Percentiles rank a stretch among this genome's conserved stretches.
phyloP scores from a whole-genome alignment of 2,329 filamentous ascomycete genomes.

The Ophiostoma himal-ulmi region DNA sequence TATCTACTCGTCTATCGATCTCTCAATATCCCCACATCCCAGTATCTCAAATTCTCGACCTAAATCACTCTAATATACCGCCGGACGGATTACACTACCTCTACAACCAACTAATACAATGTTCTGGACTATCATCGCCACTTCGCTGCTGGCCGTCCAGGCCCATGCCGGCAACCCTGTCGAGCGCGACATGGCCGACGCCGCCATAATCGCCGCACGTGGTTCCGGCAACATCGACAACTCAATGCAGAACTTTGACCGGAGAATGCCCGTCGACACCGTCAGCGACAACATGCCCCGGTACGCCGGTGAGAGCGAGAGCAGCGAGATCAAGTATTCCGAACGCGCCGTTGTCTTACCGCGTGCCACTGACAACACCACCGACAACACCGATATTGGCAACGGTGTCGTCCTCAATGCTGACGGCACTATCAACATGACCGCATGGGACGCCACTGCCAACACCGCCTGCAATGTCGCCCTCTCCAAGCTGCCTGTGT shows the following conservation, averaged over 20 bases:
- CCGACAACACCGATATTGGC: slow-evolving; percentile 7
- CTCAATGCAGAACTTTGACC: slow-evolving; percentile 27
- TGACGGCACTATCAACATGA: slow-evolving; percentile 47
- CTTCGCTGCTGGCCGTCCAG: slow-evolving; percentile 35
- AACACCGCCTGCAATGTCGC: slow-evolving; percentile 53
- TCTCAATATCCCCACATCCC: slow-evolving; percentile 6
- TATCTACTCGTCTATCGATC: background rate
- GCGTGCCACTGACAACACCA: slow-evolving; percentile 17
- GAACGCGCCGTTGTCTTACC: slow-evolving; percentile 25
- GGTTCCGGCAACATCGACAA: slow-evolving; percentile 20
- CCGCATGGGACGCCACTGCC: slow-evolving; percentile 52
- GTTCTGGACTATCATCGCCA: slow-evolving; percentile 35
- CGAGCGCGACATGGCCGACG: slow-evolving; percentile 27
- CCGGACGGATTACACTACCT: slow-evolving; percentile 24
- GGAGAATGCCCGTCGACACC: slow-evolving; percentile 27
- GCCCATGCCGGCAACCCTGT: slow-evolving; percentile 34
- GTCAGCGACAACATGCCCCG: slow-evolving; percentile 25
- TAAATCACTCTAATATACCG: slow-evolving; percentile 17
- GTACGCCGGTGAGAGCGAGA: background rate
- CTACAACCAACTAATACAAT: slow-evolving; percentile 29
- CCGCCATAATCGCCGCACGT: slow-evolving; percentile 24
- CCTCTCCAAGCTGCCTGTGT: slow-evolving; percentile 50
- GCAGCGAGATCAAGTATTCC: slow-evolving; percentile 21
- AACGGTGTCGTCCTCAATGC: slow-evolving; percentile 35
- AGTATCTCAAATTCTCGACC: background rate